Evolutionary conservation across 441 rosid species (phyloP).

Genomic region (Eutrema salsugineum): DNA sequence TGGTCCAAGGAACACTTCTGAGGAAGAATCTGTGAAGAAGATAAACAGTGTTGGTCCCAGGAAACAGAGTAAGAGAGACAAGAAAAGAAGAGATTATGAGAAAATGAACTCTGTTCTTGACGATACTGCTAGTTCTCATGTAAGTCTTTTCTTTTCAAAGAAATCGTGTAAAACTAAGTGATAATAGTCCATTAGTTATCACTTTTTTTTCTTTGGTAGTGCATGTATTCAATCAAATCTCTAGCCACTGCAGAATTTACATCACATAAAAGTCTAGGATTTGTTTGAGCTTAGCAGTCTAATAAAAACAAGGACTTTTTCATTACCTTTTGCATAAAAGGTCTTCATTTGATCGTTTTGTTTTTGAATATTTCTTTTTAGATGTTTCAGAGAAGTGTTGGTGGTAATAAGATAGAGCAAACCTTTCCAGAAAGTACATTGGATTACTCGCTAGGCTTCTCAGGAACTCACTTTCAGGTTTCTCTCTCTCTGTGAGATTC

Average conservation of each 20-base stretch:
- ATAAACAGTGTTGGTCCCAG: constrained; percentile 21
- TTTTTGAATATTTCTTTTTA: neutral
- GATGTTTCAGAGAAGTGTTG: constrained; percentile 39
- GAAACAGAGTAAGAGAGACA: constrained; percentile 39
- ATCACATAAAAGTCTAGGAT: neutral
- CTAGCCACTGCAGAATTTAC: neutral
- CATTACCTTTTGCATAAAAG: neutral
- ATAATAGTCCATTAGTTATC: neutral
- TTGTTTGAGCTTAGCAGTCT: neutral
- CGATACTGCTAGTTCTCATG: constrained; percentile 92
- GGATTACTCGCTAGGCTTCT: constrained; percentile 65
- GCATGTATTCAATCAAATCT: neutral
- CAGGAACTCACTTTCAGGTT: constrained; percentile 74
- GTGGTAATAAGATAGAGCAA: constrained; percentile 32
- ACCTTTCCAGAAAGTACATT: constrained; percentile 48
- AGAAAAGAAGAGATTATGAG: constrained; percentile 32
- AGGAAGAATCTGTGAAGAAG: constrained; percentile 34
- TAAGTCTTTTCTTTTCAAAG: constrained; percentile 19
- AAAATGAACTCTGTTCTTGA: constrained; percentile 55
- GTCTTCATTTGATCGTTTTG: neutral
- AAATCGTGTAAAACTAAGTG: neutral
- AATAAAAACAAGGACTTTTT: neutral
- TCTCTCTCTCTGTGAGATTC: constrained; percentile 2
- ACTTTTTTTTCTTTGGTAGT: neutral
- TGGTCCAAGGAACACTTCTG: constrained; percentile 72